phyloP scores from a whole-genome alignment of 768 basidiomycete species.

The Russula olivacea region DNA sequence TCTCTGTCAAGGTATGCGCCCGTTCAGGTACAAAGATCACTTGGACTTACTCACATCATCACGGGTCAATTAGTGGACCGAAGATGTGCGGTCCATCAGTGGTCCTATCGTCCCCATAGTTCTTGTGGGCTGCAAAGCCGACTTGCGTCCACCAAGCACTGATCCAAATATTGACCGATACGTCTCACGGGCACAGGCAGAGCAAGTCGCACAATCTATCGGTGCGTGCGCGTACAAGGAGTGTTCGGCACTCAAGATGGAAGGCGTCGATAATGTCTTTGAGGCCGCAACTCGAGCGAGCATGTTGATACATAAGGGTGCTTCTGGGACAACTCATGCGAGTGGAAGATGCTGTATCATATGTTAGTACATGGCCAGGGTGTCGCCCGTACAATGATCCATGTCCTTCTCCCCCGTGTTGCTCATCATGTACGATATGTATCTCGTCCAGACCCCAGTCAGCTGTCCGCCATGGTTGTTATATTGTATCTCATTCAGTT shows the following conservation, averaged over 20 bases:
- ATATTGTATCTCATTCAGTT: not conserved
- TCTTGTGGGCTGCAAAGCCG: conserved; percentile 94
- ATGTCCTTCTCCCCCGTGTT: not conserved
- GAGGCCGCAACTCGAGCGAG: conserved; percentile 95
- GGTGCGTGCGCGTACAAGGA: conserved; percentile 94
- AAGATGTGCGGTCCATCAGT: conserved; percentile 96
- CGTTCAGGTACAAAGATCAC: not conserved
- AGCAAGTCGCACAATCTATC: conserved; percentile 73
- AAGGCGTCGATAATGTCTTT: conserved; percentile 95
- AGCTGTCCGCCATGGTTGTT: not conserved
- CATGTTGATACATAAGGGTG: conserved; percentile 90
- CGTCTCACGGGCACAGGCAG: conserved; percentile 75
- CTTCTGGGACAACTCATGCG: conserved; percentile 40
- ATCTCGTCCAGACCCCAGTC: not conserved
- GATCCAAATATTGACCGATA: conserved; percentile 47
- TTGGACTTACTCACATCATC: not conserved
- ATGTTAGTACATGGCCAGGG: conserved; percentile 11
- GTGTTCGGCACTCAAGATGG: conserved; percentile 83
- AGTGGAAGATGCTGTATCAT: conserved; percentile 27
- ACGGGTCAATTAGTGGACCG: conserved; percentile 77
- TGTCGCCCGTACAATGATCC: conserved; percentile 5
- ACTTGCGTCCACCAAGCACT: conserved; percentile 63
- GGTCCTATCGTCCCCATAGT: conserved; percentile 89
- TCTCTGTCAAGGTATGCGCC: conserved; percentile 70
- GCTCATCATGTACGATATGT: conserved; percentile 8